A percentile compares a stretch with the other conserved stretches of the same genome.
Conservation (phyloP, 169 alveolate species). For the Plasmodium malariae region DNA sequence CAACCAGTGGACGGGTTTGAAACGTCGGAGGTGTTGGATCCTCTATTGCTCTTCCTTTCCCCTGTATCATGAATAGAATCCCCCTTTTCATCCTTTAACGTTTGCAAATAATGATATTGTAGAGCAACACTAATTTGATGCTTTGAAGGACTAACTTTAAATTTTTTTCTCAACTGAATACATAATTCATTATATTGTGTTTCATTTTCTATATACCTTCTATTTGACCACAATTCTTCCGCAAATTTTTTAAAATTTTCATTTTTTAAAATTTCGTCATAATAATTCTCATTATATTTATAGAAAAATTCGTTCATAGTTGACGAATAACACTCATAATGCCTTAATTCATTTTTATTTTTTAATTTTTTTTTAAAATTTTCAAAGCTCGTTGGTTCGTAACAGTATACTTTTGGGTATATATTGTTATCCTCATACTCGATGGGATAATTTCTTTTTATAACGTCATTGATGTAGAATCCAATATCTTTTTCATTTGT, state of each 20-base stretch:
- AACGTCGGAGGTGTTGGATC: background rate
- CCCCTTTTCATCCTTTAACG: slow-evolving; percentile 7
- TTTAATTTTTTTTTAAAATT: slow-evolving; percentile 67
- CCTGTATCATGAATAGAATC: background rate
- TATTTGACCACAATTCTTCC: slow-evolving; percentile 67
- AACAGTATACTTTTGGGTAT: slow-evolving; percentile 75
- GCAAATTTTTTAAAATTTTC: slow-evolving; percentile 67
- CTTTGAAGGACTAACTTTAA: slow-evolving; percentile 84
- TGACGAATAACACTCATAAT: slow-evolving; percentile 72
- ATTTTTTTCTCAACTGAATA: slow-evolving; percentile 77
- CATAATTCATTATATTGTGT: slow-evolving; percentile 59
- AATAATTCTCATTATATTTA: slow-evolving; percentile 68
- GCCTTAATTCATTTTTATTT: slow-evolving; percentile 74
- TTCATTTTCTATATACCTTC: slow-evolving; percentile 43
- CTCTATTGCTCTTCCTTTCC: background rate
- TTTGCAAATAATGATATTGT: slow-evolving; percentile 64
- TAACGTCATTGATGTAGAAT: slow-evolving; percentile 52
- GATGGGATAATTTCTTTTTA: slow-evolving; percentile 62
- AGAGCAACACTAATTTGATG: slow-evolving; percentile 79
- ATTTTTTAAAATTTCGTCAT: slow-evolving; percentile 71
- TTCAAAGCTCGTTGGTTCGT: slow-evolving; percentile 67
- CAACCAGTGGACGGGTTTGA: background rate
- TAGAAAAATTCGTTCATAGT: slow-evolving; percentile 75
- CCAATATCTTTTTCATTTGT: slow-evolving; percentile 7
- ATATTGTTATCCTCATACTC: slow-evolving; percentile 74